Conservation (phyloP, 1,139 yeast species). For the Saccharomyces pastorianus region DNA sequence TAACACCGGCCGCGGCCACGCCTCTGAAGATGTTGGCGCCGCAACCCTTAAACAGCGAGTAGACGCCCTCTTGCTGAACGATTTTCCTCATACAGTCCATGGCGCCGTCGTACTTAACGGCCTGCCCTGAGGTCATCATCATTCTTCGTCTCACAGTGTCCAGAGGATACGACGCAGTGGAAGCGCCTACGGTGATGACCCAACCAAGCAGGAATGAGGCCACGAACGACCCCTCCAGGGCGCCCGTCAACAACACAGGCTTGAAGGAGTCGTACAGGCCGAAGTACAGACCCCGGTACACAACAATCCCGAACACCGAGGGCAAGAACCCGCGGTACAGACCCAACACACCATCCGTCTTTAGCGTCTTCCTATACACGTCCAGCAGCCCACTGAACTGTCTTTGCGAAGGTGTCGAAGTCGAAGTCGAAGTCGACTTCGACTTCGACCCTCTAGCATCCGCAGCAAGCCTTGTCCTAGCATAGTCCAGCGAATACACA, state of each 20-base stretch:
- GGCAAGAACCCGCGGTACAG: slow-evolving; percentile 81
- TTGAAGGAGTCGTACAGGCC: slow-evolving; percentile 74
- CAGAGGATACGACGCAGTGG: slow-evolving; percentile 73
- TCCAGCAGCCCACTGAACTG: slow-evolving; percentile 72
- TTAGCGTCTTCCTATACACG: slow-evolving; percentile 69
- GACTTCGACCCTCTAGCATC: slow-evolving; percentile 48
- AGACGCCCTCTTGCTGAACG: slow-evolving; percentile 64
- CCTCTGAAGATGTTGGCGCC: slow-evolving; percentile 85
- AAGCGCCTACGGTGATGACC: slow-evolving; percentile 72
- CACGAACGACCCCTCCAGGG: slow-evolving; percentile 61
- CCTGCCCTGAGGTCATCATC: slow-evolving; percentile 83
- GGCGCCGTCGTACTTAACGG: slow-evolving; percentile 68
- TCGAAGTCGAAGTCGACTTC: no score
- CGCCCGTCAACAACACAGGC: slow-evolving; percentile 66
- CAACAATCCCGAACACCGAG: slow-evolving; percentile 71
- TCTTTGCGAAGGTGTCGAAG: slow-evolving; percentile 67
- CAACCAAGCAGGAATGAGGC: slow-evolving; percentile 74
- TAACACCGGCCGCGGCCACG: slow-evolving; percentile 84
- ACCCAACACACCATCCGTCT: slow-evolving; percentile 72
- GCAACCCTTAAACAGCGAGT: slow-evolving; percentile 74
- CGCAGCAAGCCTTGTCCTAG: slow-evolving; percentile 78
- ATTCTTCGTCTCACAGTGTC: slow-evolving; percentile 81
- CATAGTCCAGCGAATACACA: slow-evolving; percentile 75
- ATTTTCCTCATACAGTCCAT: slow-evolving; percentile 65
- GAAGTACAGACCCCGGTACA: slow-evolving; percentile 78